Conservation (phyloP, 2,329 filamentous ascomycete genomes). For the Colletotrichum spaethianum region DNA sequence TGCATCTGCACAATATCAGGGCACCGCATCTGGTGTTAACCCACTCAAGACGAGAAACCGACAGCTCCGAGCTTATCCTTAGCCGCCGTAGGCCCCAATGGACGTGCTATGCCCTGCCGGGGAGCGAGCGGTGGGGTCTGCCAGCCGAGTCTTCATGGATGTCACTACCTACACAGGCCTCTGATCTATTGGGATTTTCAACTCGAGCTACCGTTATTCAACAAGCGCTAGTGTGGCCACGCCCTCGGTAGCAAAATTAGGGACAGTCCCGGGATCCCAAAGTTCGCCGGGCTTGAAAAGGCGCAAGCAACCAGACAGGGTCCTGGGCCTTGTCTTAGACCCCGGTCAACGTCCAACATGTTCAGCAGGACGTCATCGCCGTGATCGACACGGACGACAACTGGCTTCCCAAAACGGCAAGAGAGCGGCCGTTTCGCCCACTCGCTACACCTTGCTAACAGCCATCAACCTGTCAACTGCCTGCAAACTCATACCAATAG, state of each 20-base stretch:
- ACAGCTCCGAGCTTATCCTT: background rate
- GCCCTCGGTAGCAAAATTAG: background rate
- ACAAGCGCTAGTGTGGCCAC: background rate
- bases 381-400: slow-evolving; percentile 37
- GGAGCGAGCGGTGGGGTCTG: slow-evolving; percentile 3
- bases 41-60: slow-evolving; percentile 10
- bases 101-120: background rate
- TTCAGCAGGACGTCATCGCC: slow-evolving; percentile 34
- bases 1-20: slow-evolving; percentile 18
- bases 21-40: background rate
- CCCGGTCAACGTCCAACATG: slow-evolving; percentile 7
- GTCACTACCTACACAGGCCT: background rate
- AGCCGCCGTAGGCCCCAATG: background rate
- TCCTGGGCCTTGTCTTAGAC: slow-evolving; percentile 11
- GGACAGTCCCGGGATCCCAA: background rate
- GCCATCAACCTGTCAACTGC: slow-evolving; percentile 15
- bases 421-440: slow-evolving; percentile 23
- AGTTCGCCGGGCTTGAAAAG: slow-evolving; percentile 6
- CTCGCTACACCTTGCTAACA: background rate
- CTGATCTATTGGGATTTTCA: background rate
- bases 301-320: slow-evolving; percentile 14
- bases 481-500: background rate
- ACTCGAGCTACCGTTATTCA: background rate
- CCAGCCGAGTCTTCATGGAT: background rate
- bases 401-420: slow-evolving; percentile 37